phyloP scores from a whole-genome alignment of 768 basidiomycete genomes.

The Artomyces pyxidatus region DNA sequence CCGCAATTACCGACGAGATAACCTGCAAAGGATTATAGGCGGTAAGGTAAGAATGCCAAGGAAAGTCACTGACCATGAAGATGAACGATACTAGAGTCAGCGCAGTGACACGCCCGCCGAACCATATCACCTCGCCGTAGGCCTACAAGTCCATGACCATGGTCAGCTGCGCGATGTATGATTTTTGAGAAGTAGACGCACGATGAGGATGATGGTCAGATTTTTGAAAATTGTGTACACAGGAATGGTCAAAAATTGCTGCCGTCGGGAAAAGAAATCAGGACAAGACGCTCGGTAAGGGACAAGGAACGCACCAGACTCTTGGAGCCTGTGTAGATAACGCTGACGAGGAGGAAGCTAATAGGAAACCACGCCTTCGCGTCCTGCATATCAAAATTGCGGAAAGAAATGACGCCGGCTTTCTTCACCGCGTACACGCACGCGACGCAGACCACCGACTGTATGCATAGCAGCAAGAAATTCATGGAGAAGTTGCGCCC shows the following conservation, averaged over 20 bases:
- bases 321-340: conserved; percentile 98
- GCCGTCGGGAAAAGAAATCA: not conserved
- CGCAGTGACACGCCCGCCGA: conserved; percentile 80
- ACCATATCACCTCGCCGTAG: conserved; percentile 97
- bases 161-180: conserved; percentile 2
- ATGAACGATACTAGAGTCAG: conserved; percentile 85
- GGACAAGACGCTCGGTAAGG: not conserved
- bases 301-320: conserved; percentile 66
- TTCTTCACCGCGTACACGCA: conserved; percentile 73
- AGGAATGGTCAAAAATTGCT: conserved; percentile 97
- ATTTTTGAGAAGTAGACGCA: conserved; percentile 29
- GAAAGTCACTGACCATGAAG: conserved; percentile 62
- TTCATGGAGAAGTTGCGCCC: conserved; percentile 94
- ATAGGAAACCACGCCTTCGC: conserved; percentile 94
- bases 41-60: not conserved
- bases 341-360: conserved; percentile 82
- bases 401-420: conserved; percentile 73
- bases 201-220: conserved; percentile 97
- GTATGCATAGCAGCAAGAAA: conserved; percentile 86
- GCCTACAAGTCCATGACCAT: conserved; percentile 41
- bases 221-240: conserved; percentile 99
- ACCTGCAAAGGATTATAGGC: conserved; percentile 39
- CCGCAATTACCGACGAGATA: conserved; percentile 90
- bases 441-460: conserved; percentile 77
- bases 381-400: conserved; percentile 73